A percentile compares a stretch with the other conserved stretches of the same genome.
Evolutionary conservation across 345 rosid species (phyloP).

Genomic region (Ailanthus altissimus): DNA sequence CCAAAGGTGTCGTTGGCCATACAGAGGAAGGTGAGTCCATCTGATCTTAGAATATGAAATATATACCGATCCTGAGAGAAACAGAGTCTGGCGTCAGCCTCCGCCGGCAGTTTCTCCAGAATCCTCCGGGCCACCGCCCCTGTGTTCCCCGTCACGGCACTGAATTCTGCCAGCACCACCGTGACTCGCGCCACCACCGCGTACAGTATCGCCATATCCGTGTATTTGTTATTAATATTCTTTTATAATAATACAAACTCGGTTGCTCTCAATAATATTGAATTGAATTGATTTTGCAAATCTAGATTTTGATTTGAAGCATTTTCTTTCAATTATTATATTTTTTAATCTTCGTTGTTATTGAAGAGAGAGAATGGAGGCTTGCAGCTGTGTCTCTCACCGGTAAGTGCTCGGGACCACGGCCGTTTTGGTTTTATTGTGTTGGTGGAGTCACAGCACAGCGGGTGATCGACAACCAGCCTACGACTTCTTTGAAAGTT

Average conservation of each 20-base stretch:
- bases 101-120: conserved; percentile 81
- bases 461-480: too few species aligned
- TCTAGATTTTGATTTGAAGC: not conserved
- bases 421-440: conserved; percentile 2
- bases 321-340: not conserved
- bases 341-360: not conserved
- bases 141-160: conserved; percentile 90
- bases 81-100: conserved; percentile 71
- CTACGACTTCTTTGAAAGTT: not conserved
- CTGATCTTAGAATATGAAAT: conserved; percentile 93
- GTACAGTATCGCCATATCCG: conserved; percentile 79
- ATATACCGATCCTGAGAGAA: conserved; percentile 94
- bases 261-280: not conserved
- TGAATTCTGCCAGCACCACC: conserved; percentile 93
- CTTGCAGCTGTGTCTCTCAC: not conserved
- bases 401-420: conserved; percentile 22
- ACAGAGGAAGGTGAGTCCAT: conserved; percentile 86
- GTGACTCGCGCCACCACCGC: conserved; percentile 93
- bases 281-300: not conserved
- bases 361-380: not conserved
- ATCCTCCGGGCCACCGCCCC: conserved; percentile 90
- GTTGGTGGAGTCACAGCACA: not conserved
- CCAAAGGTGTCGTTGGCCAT: conserved; percentile 98
- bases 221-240: not conserved
- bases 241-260: not conserved